Evolutionary conservation across 164 flowering plant species (phyloP).

Genomic region (Nelumbo lutea): DNA sequence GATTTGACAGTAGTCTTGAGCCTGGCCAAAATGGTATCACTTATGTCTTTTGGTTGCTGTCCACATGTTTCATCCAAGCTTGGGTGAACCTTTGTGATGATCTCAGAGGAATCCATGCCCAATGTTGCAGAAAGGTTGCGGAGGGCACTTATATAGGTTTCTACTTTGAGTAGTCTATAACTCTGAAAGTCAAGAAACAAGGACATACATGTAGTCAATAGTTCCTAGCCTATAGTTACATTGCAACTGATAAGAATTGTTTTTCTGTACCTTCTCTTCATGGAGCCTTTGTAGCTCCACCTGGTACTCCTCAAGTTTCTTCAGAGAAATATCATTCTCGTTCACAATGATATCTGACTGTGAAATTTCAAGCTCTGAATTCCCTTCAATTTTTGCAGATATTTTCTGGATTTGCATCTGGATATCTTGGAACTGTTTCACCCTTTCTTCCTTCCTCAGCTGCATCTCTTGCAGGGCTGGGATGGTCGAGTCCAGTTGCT

Average conservation of each 20-base stretch:
- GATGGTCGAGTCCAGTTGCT: constrained; percentile 75
- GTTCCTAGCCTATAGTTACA: neutral
- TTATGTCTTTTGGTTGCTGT: constrained; percentile 60
- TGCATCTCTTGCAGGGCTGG: constrained; percentile 85
- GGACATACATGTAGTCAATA: constrained; percentile 3
- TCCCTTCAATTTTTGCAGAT: constrained; percentile 77
- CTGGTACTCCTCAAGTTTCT: constrained; percentile 81
- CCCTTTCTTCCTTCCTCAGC: constrained; percentile 64
- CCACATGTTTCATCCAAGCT: constrained; percentile 66
- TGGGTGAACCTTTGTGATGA: constrained; percentile 76
- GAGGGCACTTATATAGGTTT: constrained; percentile 43
- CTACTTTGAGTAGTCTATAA: constrained; percentile 70
- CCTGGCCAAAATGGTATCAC: constrained; percentile 59
- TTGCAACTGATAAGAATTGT: neutral
- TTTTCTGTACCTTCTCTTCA: constrained; percentile 62
- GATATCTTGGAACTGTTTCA: constrained; percentile 64
- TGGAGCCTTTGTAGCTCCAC: constrained; percentile 70
- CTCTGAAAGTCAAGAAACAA: constrained; percentile 24
- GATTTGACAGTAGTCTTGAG: constrained; percentile 62
- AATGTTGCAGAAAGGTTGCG: constrained; percentile 50
- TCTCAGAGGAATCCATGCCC: constrained; percentile 72
- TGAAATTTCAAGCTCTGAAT: constrained; percentile 36
- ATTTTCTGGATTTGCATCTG: constrained; percentile 69
- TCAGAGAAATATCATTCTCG: constrained; percentile 74
- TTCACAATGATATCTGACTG: constrained; percentile 37